These are phyloP conservation scores for Alternaria triticimaculans DNA, from an alignment of 2,329 filamentous ascomycete genomes.

Conservation along the genomic window DNA sequence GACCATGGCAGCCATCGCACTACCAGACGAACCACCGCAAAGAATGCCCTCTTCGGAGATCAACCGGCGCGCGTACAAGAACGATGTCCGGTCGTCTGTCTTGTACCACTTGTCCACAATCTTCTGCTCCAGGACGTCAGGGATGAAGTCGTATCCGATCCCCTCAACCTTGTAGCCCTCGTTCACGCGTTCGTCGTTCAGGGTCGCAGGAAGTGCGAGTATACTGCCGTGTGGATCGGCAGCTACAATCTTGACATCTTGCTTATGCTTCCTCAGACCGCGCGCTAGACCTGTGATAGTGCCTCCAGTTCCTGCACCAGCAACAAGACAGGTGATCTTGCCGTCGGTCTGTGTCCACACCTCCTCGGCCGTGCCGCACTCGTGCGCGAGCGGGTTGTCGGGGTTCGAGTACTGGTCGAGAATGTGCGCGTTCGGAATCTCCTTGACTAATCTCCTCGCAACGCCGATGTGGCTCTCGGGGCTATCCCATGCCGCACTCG, in stretches of 20 bases:
- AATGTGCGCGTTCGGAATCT: slow-evolving; percentile 96
- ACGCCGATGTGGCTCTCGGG: slow-evolving; percentile 98
- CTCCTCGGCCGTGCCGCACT: slow-evolving; percentile 92
- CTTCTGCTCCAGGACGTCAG: slow-evolving; percentile 84
- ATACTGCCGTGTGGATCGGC: slow-evolving; percentile 94
- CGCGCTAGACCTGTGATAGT: slow-evolving; percentile 90
- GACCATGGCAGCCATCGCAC: slow-evolving; percentile 83
- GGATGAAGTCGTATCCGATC: slow-evolving; percentile 98
- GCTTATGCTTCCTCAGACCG: slow-evolving; percentile 86
- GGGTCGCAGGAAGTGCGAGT: slow-evolving; percentile 76
- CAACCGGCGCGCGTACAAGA: slow-evolving; percentile 84
- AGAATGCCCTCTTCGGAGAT: slow-evolving; percentile 95
- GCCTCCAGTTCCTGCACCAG: slow-evolving; percentile 92
- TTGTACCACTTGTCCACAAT: slow-evolving; percentile 96
- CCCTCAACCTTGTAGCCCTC: slow-evolving; percentile 97
- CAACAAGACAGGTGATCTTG: slow-evolving; percentile 81
- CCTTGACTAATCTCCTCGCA: slow-evolving; percentile 85
- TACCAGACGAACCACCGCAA: slow-evolving; percentile 91
- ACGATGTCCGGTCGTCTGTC: slow-evolving; percentile 91
- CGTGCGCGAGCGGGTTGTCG: slow-evolving; percentile 93
- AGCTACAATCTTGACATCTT: slow-evolving; percentile 84
- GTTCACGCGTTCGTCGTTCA: slow-evolving; percentile 83
- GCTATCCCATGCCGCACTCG: slow-evolving; percentile 90
- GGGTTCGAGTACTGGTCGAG: slow-evolving; percentile 93
- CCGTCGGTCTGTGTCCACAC: slow-evolving; percentile 92